Percentiles rank a stretch among this genome's conserved stretches.
These are phyloP conservation scores for Colletotrichum agaves DNA, from an alignment of 2,329 filamentous ascomycete species.

Conservation along the genomic window DNA sequence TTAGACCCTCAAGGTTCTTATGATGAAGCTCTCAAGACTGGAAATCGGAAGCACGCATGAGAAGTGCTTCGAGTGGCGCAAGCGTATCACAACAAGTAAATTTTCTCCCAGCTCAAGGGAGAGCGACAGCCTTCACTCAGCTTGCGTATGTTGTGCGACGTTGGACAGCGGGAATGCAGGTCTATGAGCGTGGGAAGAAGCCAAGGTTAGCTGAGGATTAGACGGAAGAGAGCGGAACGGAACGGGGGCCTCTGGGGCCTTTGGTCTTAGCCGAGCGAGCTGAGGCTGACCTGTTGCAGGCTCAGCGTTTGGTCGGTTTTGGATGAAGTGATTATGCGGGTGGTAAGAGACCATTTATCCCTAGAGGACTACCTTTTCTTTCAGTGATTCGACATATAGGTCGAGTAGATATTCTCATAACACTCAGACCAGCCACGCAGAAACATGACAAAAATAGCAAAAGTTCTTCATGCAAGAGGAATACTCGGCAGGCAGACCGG, in stretches of 20 bases:
- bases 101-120: neutral
- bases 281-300: neutral
- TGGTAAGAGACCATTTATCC: neutral
- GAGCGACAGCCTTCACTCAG: neutral
- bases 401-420: neutral
- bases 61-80: neutral
- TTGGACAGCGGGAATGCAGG: slow-evolving; percentile 22
- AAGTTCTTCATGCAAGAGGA: neutral
- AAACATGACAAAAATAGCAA: neutral
- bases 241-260: neutral
- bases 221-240: neutral
- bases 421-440: neutral
- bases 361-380: neutral
- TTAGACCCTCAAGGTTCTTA: neutral
- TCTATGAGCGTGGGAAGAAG: slow-evolving; percentile 12
- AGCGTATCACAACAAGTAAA: slow-evolving; percentile 10
- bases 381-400: neutral
- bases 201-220: neutral
- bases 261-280: neutral
- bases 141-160: slow-evolving; percentile 8
- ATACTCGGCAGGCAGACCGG: neutral
- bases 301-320: neutral
- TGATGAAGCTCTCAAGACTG: too few relatives aligned
- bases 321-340: neutral
- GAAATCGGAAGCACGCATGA: slow-evolving; percentile 16